phyloP scores from a whole-genome alignment of 1,139 yeast species.

The Debaryomyces coudertii region DNA sequence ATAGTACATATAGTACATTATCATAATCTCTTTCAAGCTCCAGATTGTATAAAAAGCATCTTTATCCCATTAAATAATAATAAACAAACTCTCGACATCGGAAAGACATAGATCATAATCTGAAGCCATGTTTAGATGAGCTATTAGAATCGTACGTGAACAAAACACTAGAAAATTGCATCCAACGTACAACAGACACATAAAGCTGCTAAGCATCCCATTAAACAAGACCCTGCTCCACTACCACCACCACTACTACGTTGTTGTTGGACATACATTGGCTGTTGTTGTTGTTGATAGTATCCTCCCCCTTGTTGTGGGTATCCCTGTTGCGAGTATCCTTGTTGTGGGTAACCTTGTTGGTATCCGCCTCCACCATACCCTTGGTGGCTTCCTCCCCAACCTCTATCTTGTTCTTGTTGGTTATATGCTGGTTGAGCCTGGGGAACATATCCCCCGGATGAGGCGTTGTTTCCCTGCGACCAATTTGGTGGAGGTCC shows the following conservation, averaged over 20 bases:
- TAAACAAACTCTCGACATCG: neutral
- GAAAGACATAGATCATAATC: neutral
- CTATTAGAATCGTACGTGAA: neutral
- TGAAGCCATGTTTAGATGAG: neutral
- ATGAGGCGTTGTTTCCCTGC: conserved; percentile 14
- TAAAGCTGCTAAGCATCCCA: conserved; percentile 72
- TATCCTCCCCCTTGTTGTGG: conserved; percentile 22
- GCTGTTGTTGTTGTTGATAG: conserved; percentile 62
- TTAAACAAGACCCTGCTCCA: conserved; percentile 54
- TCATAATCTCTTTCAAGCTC: neutral
- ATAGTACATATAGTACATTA: conserved; percentile 1
- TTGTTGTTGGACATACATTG: conserved; percentile 66
- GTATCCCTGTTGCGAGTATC: conserved; percentile 33
- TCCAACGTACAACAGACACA: conserved; percentile 78
- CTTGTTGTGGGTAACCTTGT: conserved; percentile 30
- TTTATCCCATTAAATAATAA: neutral
- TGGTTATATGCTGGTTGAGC: conserved; percentile 39
- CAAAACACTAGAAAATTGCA: conserved; percentile 50
- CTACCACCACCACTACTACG: conserved; percentile 33
- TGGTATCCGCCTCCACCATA: conserved; percentile 25
- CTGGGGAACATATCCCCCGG: conserved; percentile 33
- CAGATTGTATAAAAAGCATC: neutral
- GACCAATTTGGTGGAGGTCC: conserved; percentile 54
- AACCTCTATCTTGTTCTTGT: conserved; percentile 37
- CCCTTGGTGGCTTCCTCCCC: conserved; percentile 25